Percentiles rank a stretch among this genome's conserved stretches.
Conservation (phyloP, 176 grass and related monocot genomes). For the Typha latifolia region DNA sequence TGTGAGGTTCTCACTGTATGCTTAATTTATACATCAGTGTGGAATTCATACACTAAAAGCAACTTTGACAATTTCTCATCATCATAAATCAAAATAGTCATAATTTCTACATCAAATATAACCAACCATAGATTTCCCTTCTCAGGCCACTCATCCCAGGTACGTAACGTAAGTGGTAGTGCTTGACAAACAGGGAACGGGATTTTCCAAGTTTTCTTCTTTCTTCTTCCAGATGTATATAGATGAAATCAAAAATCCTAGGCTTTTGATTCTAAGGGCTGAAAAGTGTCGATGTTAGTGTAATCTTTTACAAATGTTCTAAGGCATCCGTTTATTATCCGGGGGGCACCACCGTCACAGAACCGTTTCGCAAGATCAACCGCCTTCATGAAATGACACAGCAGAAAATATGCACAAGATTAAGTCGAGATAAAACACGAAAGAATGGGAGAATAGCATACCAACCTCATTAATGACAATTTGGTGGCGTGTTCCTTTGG, state of each 20-base stretch:
- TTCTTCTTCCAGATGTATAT: not conserved
- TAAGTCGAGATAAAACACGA: conserved; percentile 3
- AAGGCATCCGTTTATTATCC: conserved; percentile 91
- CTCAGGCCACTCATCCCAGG: conserved; percentile 7
- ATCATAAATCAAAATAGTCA: not conserved
- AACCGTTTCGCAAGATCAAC: conserved; percentile 94
- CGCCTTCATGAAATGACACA: conserved; percentile 32
- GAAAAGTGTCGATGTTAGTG: conserved; percentile 6
- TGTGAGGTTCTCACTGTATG: too few relatives aligned
- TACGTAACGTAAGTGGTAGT: not conserved
- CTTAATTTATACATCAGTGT: too few relatives aligned
- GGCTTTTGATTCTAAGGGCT: conserved; percentile 23
- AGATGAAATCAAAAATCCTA: conserved; percentile 22
- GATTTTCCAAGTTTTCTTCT: conserved; percentile 6
- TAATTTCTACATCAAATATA: not conserved
- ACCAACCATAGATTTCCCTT: not conserved
- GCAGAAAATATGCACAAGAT: not conserved
- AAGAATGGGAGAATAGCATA: conserved; percentile 1
- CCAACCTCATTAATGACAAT: conserved; percentile 83
- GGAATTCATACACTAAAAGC: too few relatives aligned
- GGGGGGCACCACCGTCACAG: conserved; percentile 77
- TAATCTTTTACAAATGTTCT: conserved; percentile 69
- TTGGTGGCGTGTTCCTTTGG: conserved; percentile 76
- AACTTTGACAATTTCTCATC: too few relatives aligned
- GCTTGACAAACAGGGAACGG: not conserved